phyloP scores from a whole-genome alignment of 179 eudicot genomes.

The Amaranthus tricolor region DNA sequence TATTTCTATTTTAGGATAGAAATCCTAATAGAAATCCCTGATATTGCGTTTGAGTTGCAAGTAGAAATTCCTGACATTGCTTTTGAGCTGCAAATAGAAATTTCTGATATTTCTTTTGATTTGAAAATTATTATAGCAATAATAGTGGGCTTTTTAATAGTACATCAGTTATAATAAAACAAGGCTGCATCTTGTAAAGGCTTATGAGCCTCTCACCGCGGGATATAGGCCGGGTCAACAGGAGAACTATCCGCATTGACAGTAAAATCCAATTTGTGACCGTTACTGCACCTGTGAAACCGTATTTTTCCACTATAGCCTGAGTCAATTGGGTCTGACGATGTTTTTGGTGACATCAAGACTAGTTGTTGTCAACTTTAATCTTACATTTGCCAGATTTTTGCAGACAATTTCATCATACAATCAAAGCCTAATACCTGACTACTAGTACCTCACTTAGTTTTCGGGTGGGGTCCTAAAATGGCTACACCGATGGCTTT shows the following conservation, averaged over 20 bases:
- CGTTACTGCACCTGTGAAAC: too few species aligned
- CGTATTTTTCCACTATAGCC: too few species aligned
- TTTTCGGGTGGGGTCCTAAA: not conserved
- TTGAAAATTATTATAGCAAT: not conserved
- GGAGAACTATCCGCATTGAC: too few species aligned
- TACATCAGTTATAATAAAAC: not conserved
- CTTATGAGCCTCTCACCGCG: too few species aligned
- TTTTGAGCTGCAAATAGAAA: not conserved
- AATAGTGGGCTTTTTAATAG: not conserved
- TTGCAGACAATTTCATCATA: not conserved
- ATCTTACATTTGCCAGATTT: not conserved
- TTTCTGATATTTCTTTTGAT: not conserved
- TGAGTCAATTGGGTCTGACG: not conserved
- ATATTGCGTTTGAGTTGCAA: too few species aligned
- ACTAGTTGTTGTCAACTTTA: not conserved
- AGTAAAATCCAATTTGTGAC: too few species aligned
- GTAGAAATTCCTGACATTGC: not conserved
- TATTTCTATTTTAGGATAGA: not conserved
- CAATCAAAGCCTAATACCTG: not conserved
- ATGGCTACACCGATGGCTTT: constrained; percentile 46
- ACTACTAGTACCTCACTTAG: not conserved
- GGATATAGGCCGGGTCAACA: too few species aligned
- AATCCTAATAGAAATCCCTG: too few species aligned
- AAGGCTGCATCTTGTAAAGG: too few species aligned
- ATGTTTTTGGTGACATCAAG: not conserved